Percentiles rank a stretch among this genome's conserved stretches.
These are phyloP conservation scores for Phyllosticta citrichinensis DNA, from an alignment of 2,329 filamentous ascomycete genomes.

Conservation along the genomic window DNA sequence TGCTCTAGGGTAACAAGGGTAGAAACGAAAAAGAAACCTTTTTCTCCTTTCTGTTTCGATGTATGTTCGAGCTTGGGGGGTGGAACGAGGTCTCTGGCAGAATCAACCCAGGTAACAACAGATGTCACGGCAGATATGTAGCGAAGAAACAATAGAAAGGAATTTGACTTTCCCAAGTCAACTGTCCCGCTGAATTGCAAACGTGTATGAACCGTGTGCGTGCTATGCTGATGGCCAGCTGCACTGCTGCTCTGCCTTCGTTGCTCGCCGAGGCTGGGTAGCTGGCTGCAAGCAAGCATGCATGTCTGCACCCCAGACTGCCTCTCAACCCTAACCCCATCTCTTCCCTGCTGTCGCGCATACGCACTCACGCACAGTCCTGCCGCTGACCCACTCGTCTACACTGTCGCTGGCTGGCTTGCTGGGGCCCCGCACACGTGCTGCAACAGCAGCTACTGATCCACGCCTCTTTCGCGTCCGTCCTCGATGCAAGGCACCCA, in stretches of 20 bases:
- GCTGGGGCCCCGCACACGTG: too few relatives aligned
- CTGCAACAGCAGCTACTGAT: too few relatives aligned
- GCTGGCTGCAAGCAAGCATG: background rate
- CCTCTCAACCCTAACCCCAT: background rate
- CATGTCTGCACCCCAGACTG: background rate
- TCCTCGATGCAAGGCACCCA: background rate
- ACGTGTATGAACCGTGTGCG: too few relatives aligned
- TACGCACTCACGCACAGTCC: background rate
- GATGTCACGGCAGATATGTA: background rate
- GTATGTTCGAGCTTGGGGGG: background rate
- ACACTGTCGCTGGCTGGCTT: too few relatives aligned
- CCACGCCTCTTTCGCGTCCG: background rate
- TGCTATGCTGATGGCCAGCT: too few relatives aligned
- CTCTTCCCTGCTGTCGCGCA: too few relatives aligned
- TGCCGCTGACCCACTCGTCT: background rate
- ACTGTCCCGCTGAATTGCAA: too few relatives aligned
- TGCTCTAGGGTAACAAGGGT: background rate
- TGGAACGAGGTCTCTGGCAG: background rate
- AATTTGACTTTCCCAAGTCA: background rate
- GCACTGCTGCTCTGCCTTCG: too few relatives aligned
- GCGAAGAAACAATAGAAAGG: background rate
- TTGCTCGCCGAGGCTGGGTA: too few relatives aligned
- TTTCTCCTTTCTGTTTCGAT: too few relatives aligned
- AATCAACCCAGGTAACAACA: slow-evolving; percentile 1
- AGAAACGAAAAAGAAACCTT: background rate